phyloP scores from a whole-genome alignment of 768 basidiomycete species.

The Amanita rubescens region DNA sequence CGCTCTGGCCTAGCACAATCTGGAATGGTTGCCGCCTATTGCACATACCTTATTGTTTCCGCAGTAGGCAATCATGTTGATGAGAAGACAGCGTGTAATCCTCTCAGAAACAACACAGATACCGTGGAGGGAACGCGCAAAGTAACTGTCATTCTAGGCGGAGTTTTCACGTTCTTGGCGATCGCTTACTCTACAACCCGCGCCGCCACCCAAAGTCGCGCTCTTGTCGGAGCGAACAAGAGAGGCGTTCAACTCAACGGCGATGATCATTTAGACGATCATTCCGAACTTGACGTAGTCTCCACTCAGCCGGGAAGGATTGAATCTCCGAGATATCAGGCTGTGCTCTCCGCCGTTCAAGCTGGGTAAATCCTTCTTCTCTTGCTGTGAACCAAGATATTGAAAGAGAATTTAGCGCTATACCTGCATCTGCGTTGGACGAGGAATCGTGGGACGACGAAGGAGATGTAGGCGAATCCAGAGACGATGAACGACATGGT shows the following conservation, averaged over 20 bases:
- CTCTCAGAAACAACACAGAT: constrained; percentile 56
- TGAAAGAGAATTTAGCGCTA: constrained; percentile 46
- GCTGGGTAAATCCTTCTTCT: constrained; percentile 60
- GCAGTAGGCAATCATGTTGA: constrained; percentile 92
- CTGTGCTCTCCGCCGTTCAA: constrained; percentile 90
- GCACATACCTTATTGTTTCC: constrained; percentile 90
- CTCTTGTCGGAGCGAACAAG: constrained; percentile 71
- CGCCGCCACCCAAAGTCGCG: constrained; percentile 92
- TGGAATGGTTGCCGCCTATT: constrained; percentile 96
- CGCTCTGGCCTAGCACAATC: constrained; percentile 93
- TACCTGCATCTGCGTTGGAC: constrained; percentile 88
- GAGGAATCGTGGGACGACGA: constrained; percentile 63
- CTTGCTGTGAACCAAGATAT: not conserved
- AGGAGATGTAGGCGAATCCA: constrained; percentile 68
- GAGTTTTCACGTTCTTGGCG: constrained; percentile 93
- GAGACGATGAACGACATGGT: constrained; percentile 90
- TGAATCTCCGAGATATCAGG: constrained; percentile 88
- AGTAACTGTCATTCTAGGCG: constrained; percentile 85
- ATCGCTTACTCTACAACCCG: constrained; percentile 96
- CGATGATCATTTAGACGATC: constrained; percentile 32
- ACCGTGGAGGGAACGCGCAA: constrained; percentile 62
- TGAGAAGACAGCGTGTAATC: constrained; percentile 71
- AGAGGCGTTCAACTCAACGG: constrained; percentile 61
- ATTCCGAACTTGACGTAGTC: constrained; percentile 70
- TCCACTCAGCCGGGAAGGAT: constrained; percentile 78